Conservation (phyloP, 108 stramenopile species). For the Poteriospumella lacustris region DNA sequence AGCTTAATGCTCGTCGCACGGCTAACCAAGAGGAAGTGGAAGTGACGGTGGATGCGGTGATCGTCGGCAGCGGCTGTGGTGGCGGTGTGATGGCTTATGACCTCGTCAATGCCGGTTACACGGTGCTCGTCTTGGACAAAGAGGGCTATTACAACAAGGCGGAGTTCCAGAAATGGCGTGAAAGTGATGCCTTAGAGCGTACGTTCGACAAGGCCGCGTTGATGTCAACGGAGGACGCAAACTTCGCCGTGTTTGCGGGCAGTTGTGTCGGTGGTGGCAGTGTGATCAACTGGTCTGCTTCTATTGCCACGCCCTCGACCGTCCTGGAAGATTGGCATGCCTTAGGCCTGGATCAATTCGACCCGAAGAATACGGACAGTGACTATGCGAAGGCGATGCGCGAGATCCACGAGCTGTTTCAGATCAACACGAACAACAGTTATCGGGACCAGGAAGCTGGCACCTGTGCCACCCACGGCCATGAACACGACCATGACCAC, state of each 20-base stretch:
- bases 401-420: no score
- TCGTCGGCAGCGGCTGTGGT: conserved; percentile 58
- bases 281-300: conserved; percentile 56
- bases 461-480: no score
- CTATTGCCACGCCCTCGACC: conserved; percentile 47
- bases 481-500: no score
- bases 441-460: no score
- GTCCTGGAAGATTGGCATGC: conserved; percentile 55
- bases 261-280: conserved; percentile 57
- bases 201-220: conserved; percentile 46
- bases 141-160: conserved; percentile 37
- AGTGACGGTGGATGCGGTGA: conserved; percentile 54
- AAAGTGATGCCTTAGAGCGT: conserved; percentile 46
- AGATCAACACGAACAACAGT: no score
- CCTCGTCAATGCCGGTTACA: conserved; percentile 47
- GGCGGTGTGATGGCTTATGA: conserved; percentile 49
- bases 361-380: no score
- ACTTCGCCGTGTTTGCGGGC: conserved; percentile 50
- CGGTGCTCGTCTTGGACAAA: conserved; percentile 58
- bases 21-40: no score
- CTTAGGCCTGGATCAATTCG: conserved; percentile 47
- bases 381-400: no score
- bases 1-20: no score
- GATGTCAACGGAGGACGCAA: conserved; percentile 46
- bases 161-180: conserved; percentile 41